Evolutionary conservation across 179 eudicot species (phyloP).

Genomic region (Beta lomatogona): DNA sequence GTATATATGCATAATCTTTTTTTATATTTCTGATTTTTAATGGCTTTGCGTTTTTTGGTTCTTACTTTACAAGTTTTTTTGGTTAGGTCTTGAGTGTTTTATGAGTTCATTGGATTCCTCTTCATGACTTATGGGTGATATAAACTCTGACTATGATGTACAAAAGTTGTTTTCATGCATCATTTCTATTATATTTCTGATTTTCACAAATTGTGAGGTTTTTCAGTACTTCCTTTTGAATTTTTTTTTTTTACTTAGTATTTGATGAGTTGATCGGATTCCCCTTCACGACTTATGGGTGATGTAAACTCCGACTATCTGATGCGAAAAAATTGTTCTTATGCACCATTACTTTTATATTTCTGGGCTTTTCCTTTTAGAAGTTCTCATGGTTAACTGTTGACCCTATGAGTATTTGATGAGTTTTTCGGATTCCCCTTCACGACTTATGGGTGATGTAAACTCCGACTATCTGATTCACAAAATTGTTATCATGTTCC

Average conservation of each 20-base stretch:
- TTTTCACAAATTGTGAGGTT: not conserved
- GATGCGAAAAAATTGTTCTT: conserved; percentile 36
- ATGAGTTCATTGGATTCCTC: conserved; percentile 72
- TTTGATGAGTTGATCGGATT: conserved; percentile 77
- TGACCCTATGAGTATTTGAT: conserved; percentile 45
- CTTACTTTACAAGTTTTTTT: too few species aligned
- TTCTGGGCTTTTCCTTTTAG: not conserved
- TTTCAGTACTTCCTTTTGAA: too few species aligned
- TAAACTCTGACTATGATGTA: conserved; percentile 64
- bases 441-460: conserved; percentile 74
- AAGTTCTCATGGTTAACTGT: too few species aligned
- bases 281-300: conserved; percentile 83
- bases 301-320: conserved; percentile 70
- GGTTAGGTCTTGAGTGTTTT: not conserved
- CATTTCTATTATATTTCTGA: not conserved
- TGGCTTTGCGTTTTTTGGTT: too few species aligned
- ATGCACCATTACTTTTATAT: not conserved
- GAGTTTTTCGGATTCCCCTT: conserved; percentile 86
- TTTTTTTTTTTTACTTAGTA: too few species aligned
- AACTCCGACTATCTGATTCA: conserved; percentile 72
- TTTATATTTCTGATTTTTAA: not conserved
- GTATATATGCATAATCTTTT: not conserved
- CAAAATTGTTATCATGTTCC: not conserved
- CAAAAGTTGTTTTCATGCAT: too few species aligned
- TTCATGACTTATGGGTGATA: conserved; percentile 83